phyloP scores from a whole-genome alignment of 1,284 basidiomycete species.

The Malassezia sp. region DNA sequence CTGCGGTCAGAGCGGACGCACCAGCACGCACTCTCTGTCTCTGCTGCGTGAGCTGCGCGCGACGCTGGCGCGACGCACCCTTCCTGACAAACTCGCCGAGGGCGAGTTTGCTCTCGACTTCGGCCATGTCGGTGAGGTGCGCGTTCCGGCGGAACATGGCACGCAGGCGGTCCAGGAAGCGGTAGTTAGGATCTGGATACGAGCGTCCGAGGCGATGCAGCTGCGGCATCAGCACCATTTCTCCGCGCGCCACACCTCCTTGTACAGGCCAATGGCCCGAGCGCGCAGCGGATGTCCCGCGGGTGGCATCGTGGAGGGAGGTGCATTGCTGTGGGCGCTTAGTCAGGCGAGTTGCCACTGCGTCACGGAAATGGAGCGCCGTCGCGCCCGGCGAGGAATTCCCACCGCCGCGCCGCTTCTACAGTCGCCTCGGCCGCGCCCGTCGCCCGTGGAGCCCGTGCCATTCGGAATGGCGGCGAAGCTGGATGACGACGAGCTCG shows the following conservation, averaged over 20 bases:
- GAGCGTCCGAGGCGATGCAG: slow-evolving; percentile 43
- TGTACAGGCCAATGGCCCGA: slow-evolving; percentile 39
- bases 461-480: slow-evolving; percentile 2
- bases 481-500: slow-evolving; percentile 3
- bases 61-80: too few relatives aligned
- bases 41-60: slow-evolving; percentile 13
- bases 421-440: too few relatives aligned
- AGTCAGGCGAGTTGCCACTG: too few relatives aligned
- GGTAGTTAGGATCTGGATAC: slow-evolving; percentile 43
- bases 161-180: slow-evolving; percentile 39
- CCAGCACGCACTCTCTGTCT: slow-evolving; percentile 26
- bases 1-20: not conserved
- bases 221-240: slow-evolving; percentile 3
- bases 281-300: slow-evolving; percentile 37
- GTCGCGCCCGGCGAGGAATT: not conserved
- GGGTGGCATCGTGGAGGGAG: slow-evolving; percentile 38
- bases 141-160: slow-evolving; percentile 33
- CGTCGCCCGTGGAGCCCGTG: too few relatives aligned
- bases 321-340: slow-evolving; percentile 7
- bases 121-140: slow-evolving; percentile 34
- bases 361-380: not conserved
- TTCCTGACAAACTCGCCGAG: slow-evolving; percentile 38
- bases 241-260: slow-evolving; percentile 21
- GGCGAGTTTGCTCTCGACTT: slow-evolving; percentile 33
- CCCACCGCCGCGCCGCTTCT: not conserved